These are phyloP conservation scores for Neurospora hispaniola DNA, from an alignment of 495 filamentous ascomycete species.

Conservation along the genomic window DNA sequence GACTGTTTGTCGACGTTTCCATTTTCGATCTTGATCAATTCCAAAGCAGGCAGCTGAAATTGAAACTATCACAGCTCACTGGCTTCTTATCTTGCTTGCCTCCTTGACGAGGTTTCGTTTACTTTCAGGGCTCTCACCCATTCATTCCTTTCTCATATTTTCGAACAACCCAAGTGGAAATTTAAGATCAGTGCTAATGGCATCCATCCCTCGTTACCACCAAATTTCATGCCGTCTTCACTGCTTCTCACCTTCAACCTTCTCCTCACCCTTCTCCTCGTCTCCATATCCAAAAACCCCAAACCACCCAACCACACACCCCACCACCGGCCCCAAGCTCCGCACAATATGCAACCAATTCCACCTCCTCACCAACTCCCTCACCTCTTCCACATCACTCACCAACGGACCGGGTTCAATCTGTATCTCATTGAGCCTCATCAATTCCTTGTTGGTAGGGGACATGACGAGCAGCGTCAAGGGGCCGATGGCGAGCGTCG, in stretches of 20 bases:
- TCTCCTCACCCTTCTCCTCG: not conserved
- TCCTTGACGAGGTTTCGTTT: not conserved
- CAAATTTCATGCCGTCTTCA: not conserved
- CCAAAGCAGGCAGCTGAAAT: not conserved
- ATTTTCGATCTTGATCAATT: no score
- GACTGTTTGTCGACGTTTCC: no score
- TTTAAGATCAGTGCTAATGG: no score
- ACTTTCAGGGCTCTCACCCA: no score
- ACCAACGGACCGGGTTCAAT: not conserved
- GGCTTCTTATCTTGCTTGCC: not conserved
- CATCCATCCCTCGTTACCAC: not conserved
- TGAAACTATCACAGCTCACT: not conserved
- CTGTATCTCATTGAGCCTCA: slow-evolving; percentile 8
- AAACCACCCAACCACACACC: not conserved
- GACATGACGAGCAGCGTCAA: slow-evolving; percentile 26
- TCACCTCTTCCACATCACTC: not conserved
- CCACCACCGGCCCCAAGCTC: not conserved
- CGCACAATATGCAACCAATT: not conserved
- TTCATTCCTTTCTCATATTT: not conserved
- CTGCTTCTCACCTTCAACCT: not conserved
- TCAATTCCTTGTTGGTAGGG: slow-evolving; percentile 22
- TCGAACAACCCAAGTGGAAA: not conserved
- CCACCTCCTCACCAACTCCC: not conserved
- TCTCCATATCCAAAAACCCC: not conserved
- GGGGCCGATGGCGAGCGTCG: slow-evolving; percentile 19